Base-by-base conservation (phyloP, 345 rosid genomes). In the Limnanthes douglasii region DNA sequence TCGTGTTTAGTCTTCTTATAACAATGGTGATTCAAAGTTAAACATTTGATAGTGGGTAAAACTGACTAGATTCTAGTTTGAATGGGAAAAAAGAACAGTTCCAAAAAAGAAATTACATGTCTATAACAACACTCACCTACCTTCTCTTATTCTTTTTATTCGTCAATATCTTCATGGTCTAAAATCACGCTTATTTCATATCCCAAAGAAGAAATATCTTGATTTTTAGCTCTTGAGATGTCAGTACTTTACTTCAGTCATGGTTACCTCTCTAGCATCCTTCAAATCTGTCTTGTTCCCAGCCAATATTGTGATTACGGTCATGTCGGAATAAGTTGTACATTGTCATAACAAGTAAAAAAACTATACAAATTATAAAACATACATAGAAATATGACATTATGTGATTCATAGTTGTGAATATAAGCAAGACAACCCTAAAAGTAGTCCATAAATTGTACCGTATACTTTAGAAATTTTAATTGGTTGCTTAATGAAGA, bases 291-390 rank as follows among this genome's bases (percentile, higher is more conserved):
- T 32, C 56, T 78, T 78, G 73, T 73, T 78, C 20, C 90, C 90
- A 9, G 73, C 64, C 7, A 78, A 70, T 50, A 78, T 68, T 6
- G 90, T 78, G 21, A 78, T 78, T 10, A 78, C 83, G 41, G 73
- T 78, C 83, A 78, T 78, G 64, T 78, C 90, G 0, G 83, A 78
- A 41, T 73, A 77, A 37, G 73, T 83, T 78, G 76, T 61, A 37
- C 47, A 46, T 48, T 5, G 13, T 3, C 32, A 53, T 22, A 7
- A 24, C 32, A 41, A 62, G n/a, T n/a, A n/a, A n/a, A n/a, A n/a
- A n/a, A n/a, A n/a, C n/a, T n/a, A n/a, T n/a, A n/a, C n/a, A n/a
- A n/a, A n/a, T n/a, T n/a, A n/a, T n/a, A n/a, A n/a, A n/a, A n/a
- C n/a, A n/a, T n/a, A n/a, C n/a, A n/a, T n/a, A n/a, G n/a, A n/a